phyloP scores from a whole-genome alignment of 2,329 filamentous ascomycete genomes.

The Boeremia exigua region DNA sequence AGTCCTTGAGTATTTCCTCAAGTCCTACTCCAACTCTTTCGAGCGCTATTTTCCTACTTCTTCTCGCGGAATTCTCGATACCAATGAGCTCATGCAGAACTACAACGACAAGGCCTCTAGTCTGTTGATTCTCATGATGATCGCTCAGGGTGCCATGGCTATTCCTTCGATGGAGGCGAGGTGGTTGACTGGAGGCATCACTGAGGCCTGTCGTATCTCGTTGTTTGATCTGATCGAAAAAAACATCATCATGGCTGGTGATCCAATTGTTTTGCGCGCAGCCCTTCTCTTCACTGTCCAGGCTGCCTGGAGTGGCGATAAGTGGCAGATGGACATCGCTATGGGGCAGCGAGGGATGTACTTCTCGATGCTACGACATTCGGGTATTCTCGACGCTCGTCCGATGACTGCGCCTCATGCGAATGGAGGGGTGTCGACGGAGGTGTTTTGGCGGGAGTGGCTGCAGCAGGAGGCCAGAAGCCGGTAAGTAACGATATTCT shows the following conservation, averaged over 20 bases:
- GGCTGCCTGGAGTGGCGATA: conserved; percentile 76
- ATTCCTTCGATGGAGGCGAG: conserved; percentile 70
- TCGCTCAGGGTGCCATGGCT: conserved; percentile 72
- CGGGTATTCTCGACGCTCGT: conserved; percentile 67
- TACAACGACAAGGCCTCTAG: conserved; percentile 70
- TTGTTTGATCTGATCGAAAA: conserved; percentile 75
- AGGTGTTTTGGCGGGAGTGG: conserved; percentile 68
- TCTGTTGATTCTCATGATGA: conserved; percentile 72
- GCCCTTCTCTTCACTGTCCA: conserved; percentile 72
- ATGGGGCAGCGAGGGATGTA: conserved; percentile 79
- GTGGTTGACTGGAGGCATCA: conserved; percentile 69
- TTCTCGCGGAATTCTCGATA: conserved; percentile 65
- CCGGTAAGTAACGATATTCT: conserved; percentile 54
- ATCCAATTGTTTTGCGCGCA: conserved; percentile 68
- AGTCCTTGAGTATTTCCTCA: conserved; percentile 71
- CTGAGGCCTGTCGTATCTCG: conserved; percentile 74
- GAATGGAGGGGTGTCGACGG: conserved; percentile 52
- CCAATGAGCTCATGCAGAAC: conserved; percentile 69
- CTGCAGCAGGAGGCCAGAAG: conserved; percentile 68
- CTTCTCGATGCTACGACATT: conserved; percentile 73
- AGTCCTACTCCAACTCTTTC: conserved; percentile 69
- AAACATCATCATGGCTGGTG: conserved; percentile 70
- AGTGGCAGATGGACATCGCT: conserved; percentile 78
- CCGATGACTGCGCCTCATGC: conserved; percentile 54
- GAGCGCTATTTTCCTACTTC: conserved; percentile 71